A percentile compares a stretch with the other conserved stretches of the same genome.
Conservation (phyloP, 805 yeast species). For the Cyberlindnera saturnus region DNA sequence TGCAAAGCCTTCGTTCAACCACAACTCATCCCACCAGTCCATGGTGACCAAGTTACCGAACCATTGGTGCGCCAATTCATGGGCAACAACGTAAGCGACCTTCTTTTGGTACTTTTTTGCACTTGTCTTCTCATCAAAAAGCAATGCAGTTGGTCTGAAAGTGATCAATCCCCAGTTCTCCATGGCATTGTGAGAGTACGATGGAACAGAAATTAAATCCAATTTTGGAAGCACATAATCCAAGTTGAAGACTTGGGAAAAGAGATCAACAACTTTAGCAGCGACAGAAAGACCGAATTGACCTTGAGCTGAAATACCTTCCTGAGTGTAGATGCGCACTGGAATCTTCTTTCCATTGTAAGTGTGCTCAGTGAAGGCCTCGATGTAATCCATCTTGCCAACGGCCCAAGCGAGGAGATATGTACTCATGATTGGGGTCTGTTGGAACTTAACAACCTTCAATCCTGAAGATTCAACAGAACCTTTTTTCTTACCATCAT, state of each 20-base stretch:
- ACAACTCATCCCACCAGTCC: constrained; percentile 90
- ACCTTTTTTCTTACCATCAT: constrained; percentile 42
- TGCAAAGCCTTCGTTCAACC: constrained; percentile 87
- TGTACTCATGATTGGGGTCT: constrained; percentile 78
- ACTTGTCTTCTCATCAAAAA: constrained; percentile 63
- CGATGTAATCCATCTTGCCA: constrained; percentile 72
- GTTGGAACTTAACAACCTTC: constrained; percentile 41
- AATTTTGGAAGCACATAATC: constrained; percentile 77
- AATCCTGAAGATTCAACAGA: constrained; percentile 29
- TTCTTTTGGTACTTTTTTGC: constrained; percentile 56
- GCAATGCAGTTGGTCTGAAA: constrained; percentile 70
- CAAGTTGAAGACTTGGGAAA: constrained; percentile 65
- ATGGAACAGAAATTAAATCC: constrained; percentile 76
- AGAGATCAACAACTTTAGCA: constrained; percentile 66
- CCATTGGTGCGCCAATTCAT: constrained; percentile 90
- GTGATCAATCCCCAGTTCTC: constrained; percentile 82
- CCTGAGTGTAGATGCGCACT: constrained; percentile 76
- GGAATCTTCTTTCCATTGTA: constrained; percentile 61
- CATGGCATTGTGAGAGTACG: constrained; percentile 84
- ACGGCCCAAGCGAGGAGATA: constrained; percentile 77
- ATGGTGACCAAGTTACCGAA: constrained; percentile 84
- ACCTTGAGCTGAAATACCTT: constrained; percentile 68
- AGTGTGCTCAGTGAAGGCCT: constrained; percentile 28
- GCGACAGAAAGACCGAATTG: constrained; percentile 66
- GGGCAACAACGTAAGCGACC: constrained; percentile 81